Percentiles rank a stretch among this genome's conserved stretches.
Evolutionary conservation across 192 early-diverging fungal genomes (phyloP).

Genomic region (Coemansia sp.): DNA sequence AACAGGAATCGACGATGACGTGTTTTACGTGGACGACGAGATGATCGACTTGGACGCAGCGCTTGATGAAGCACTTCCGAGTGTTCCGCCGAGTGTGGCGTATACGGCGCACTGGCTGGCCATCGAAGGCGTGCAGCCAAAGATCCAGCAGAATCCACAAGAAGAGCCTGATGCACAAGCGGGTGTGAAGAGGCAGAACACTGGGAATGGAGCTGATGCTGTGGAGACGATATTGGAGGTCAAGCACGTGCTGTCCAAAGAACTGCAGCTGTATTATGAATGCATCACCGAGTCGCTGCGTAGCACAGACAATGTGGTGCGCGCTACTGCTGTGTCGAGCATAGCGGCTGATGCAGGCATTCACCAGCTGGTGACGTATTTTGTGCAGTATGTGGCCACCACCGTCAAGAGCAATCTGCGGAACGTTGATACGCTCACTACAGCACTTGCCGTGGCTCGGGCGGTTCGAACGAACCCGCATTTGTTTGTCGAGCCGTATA

Average conservation of each 20-base stretch:
- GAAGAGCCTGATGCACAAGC: too few relatives aligned
- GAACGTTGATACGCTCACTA: slow-evolving; percentile 65
- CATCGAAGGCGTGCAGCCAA: slow-evolving; percentile 98
- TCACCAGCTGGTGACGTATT: slow-evolving; percentile 92
- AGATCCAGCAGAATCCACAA: slow-evolving; percentile 90
- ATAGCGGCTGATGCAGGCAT: slow-evolving; percentile 88
- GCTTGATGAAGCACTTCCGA: slow-evolving; percentile 81
- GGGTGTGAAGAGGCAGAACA: slow-evolving; percentile 13
- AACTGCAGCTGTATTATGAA: slow-evolving; percentile 93
- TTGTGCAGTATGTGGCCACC: slow-evolving; percentile 88
- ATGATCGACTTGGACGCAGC: slow-evolving; percentile 90
- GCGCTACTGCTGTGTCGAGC: slow-evolving; percentile 76
- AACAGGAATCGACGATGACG: slow-evolving; percentile 55
- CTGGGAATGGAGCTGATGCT: slow-evolving; percentile 25
- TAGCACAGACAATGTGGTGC: slow-evolving; percentile 66
- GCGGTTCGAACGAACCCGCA: slow-evolving; percentile 84
- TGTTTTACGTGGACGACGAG: slow-evolving; percentile 93
- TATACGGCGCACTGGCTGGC: slow-evolving; percentile 98
- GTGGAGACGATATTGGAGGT: slow-evolving; percentile 69
- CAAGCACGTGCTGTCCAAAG: slow-evolving; percentile 88
- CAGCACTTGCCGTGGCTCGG: slow-evolving; percentile 78
- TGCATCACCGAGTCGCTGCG: slow-evolving; percentile 79
- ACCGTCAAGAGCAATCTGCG: slow-evolving; percentile 80
- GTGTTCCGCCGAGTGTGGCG: slow-evolving; percentile 83
- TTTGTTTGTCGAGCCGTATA: slow-evolving; percentile 89